Evolutionary conservation across 352 stramenopile genomes (phyloP).

Genomic region (Pythium utonaiense): DNA sequence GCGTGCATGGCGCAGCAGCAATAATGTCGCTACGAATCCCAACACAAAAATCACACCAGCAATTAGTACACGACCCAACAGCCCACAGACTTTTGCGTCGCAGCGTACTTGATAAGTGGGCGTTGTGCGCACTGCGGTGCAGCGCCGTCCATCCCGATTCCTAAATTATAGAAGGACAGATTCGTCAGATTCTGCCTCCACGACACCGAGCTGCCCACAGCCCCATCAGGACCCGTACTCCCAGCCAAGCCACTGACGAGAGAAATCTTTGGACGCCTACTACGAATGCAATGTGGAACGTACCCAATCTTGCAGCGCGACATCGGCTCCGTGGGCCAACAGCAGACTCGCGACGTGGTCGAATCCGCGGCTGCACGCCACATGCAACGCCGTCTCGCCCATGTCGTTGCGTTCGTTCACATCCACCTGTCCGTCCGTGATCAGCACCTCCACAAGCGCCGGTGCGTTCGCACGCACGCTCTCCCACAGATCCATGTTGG

Average conservation of each 20-base stretch:
- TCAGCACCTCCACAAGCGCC: slow-evolving; percentile 11
- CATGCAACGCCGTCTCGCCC: slow-evolving; percentile 71
- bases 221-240: too few relatives aligned
- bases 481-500: slow-evolving; percentile 23
- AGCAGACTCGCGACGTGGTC: slow-evolving; percentile 54
- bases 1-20: slow-evolving; percentile 63
- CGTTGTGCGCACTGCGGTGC: slow-evolving; percentile 68
- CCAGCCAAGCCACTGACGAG: too few relatives aligned
- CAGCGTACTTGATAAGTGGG: slow-evolving; percentile 53
- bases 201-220: too few relatives aligned
- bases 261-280: too few relatives aligned
- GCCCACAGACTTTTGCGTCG: too few relatives aligned
- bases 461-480: slow-evolving; percentile 6
- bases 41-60: too few relatives aligned
- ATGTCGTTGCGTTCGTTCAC: slow-evolving; percentile 65
- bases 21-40: slow-evolving; percentile 43
- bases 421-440: slow-evolving; percentile 23
- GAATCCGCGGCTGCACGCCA: slow-evolving; percentile 53
- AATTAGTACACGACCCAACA: neutral
- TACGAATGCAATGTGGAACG: too few relatives aligned
- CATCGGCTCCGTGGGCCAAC: slow-evolving; percentile 45
- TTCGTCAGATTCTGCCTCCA: slow-evolving; percentile 8
- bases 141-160: slow-evolving; percentile 82
- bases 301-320: slow-evolving; percentile 61
- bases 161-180: slow-evolving; percentile 24